Evolutionary conservation across 345 rosid genomes (phyloP).

Genomic region (Erysimum cheiranthoides): DNA sequence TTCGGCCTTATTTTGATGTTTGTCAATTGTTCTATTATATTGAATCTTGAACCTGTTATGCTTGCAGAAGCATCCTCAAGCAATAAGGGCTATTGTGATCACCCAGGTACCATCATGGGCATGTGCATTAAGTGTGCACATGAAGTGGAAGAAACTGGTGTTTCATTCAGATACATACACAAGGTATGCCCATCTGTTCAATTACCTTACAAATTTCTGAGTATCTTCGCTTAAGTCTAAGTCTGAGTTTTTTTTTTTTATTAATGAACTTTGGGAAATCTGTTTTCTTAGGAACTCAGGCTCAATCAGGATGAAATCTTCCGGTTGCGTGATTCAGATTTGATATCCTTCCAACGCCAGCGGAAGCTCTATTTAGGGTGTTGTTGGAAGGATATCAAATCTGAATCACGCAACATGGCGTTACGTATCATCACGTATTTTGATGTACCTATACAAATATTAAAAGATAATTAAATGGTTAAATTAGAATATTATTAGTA

Average conservation of each 20-base stretch:
- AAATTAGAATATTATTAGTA: too few species aligned
- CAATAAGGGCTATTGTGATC: slow-evolving; percentile 55
- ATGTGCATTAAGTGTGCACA: slow-evolving; percentile 80
- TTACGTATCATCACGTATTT: too few species aligned
- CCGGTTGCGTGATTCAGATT: slow-evolving; percentile 65
- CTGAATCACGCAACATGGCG: too few species aligned
- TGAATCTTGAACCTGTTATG: not conserved
- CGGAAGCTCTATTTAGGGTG: slow-evolving; percentile 75
- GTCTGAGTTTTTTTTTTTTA: slow-evolving; percentile 1
- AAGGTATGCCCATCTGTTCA: slow-evolving; percentile 54
- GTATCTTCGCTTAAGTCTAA: slow-evolving; percentile 11
- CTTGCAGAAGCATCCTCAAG: slow-evolving; percentile 60
- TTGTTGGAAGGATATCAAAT: too few species aligned
- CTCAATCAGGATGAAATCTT: slow-evolving; percentile 74
- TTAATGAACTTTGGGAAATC: slow-evolving; percentile 20
- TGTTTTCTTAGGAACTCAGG: slow-evolving; percentile 66
- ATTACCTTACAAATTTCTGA: not conserved
- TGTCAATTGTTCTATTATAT: not conserved
- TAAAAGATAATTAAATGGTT: too few species aligned
- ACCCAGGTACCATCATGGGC: slow-evolving; percentile 80
- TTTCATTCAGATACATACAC: slow-evolving; percentile 74
- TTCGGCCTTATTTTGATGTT: not conserved
- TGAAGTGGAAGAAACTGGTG: slow-evolving; percentile 66
- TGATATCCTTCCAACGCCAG: slow-evolving; percentile 57
- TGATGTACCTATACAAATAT: too few species aligned